phyloP scores from a whole-genome alignment of 2,329 filamentous ascomycete genomes.

The Geosmithia putterillii region DNA sequence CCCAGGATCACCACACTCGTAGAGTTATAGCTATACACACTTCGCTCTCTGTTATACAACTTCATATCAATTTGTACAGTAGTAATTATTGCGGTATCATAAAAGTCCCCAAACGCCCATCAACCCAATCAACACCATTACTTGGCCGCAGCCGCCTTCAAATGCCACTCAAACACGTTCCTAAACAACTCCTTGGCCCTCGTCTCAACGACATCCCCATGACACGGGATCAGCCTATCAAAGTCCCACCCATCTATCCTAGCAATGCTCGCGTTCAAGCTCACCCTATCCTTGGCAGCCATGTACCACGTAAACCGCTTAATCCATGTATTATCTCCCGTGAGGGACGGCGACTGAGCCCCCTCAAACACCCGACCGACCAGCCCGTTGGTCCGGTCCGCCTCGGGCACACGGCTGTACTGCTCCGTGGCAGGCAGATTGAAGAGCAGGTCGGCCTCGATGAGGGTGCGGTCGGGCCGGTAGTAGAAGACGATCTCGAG shows the following conservation, averaged over 20 bases:
- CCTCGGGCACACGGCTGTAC: constrained; percentile 54
- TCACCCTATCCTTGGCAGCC: constrained; percentile 47
- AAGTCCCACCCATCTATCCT: constrained; percentile 76
- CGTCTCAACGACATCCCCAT: constrained; percentile 77
- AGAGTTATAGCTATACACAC: no score
- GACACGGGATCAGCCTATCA: constrained; percentile 74
- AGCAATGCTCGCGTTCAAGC: constrained; percentile 57
- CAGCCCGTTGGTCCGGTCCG: constrained; percentile 18
- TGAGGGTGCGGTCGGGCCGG: constrained; percentile 64
- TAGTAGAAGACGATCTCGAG: constrained; percentile 83
- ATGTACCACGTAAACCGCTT: constrained; percentile 77
- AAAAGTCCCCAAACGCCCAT: no score
- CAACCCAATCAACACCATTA: not conserved
- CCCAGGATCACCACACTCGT: no score
- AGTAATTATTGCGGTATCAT: no score
- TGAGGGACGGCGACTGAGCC: constrained; percentile 41
- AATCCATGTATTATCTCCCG: constrained; percentile 57
- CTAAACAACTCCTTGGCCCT: constrained; percentile 62
- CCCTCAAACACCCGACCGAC: constrained; percentile 30
- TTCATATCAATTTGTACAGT: no score
- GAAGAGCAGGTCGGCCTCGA: constrained; percentile 86
- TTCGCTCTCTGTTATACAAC: no score
- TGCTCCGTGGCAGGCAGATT: constrained; percentile 84
- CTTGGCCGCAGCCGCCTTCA: constrained; percentile 22
- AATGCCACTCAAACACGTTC: constrained; percentile 75